Conservation (phyloP, 441 rosid genomes). For the Croton laevigatus region DNA sequence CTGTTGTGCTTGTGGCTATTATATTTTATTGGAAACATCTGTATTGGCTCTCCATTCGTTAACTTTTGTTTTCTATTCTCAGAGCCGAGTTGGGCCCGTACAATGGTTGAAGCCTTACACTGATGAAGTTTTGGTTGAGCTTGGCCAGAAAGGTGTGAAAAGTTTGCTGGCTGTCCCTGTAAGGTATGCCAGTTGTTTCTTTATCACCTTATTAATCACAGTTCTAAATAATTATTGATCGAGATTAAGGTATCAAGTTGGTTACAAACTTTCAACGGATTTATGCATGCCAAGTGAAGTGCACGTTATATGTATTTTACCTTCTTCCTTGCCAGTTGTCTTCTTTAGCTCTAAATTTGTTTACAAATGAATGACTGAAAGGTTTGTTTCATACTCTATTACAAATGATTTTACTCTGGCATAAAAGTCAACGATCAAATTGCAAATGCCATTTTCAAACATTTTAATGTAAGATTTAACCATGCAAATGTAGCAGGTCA, state of each 20-base stretch:
- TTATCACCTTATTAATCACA: background rate
- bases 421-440: background rate
- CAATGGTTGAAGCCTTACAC: conserved; percentile 97
- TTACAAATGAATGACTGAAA: background rate
- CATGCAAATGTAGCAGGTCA: background rate
- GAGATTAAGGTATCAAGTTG: background rate
- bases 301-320: background rate
- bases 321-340: background rate
- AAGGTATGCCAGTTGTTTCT: conserved; percentile 43
- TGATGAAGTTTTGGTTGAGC: conserved; percentile 89
- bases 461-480: no score
- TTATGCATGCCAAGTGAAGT: background rate
- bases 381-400: background rate
- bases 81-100: conserved; percentile 99
- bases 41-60: background rate
- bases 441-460: background rate
- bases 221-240: background rate
- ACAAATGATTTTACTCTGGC: background rate
- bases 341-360: background rate
- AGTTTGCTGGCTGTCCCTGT: conserved; percentile 92
- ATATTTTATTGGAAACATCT: background rate
- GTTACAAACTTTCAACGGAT: background rate
- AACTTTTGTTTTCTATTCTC: conserved; percentile 5
- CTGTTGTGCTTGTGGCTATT: conserved; percentile 2
- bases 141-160: conserved; percentile 92